Conservation (phyloP, 148 eudicot genomes). For the Polygonum maritimum region DNA sequence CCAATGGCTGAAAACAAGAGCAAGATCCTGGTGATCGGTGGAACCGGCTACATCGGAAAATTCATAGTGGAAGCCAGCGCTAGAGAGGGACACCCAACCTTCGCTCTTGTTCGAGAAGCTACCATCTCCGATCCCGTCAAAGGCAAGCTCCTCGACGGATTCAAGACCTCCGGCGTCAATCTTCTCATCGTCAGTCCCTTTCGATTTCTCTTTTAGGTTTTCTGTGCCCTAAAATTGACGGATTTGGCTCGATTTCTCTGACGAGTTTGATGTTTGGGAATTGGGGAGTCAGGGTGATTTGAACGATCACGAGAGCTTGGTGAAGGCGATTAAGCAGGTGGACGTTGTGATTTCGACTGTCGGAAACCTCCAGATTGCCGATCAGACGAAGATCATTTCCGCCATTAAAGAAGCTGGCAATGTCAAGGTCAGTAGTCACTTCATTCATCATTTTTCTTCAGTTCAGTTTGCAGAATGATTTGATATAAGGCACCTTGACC, state of each 20-base stretch:
- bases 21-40: constrained; percentile 13
- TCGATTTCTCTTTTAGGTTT: background rate
- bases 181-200: background rate
- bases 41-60: constrained; percentile 12
- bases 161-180: constrained; percentile 3
- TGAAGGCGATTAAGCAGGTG: constrained; percentile 46
- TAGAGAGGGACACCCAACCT: constrained; percentile 6
- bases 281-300: constrained; percentile 29
- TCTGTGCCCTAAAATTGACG: background rate
- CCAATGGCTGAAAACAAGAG: constrained; percentile 11
- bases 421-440: constrained; percentile 30
- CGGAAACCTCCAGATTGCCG: constrained; percentile 14
- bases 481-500: too few species aligned
- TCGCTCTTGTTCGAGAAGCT: constrained; percentile 7
- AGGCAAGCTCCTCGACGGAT: background rate
- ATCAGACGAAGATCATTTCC: constrained; percentile 36
- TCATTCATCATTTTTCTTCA: too few species aligned
- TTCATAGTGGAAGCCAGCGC: constrained; percentile 11
- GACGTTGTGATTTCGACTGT: constrained; percentile 57
- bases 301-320: constrained; percentile 37
- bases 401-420: constrained; percentile 65
- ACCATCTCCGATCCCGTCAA: constrained; percentile 13
- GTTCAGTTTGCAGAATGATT: too few species aligned
- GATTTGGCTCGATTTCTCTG: background rate
- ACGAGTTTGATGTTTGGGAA: background rate